A percentile compares a stretch with the other conserved stretches of the same genome.
Evolutionary conservation across 108 stramenopile genomes (phyloP).

Genomic region (Aureococcus anophagefferens): DNA sequence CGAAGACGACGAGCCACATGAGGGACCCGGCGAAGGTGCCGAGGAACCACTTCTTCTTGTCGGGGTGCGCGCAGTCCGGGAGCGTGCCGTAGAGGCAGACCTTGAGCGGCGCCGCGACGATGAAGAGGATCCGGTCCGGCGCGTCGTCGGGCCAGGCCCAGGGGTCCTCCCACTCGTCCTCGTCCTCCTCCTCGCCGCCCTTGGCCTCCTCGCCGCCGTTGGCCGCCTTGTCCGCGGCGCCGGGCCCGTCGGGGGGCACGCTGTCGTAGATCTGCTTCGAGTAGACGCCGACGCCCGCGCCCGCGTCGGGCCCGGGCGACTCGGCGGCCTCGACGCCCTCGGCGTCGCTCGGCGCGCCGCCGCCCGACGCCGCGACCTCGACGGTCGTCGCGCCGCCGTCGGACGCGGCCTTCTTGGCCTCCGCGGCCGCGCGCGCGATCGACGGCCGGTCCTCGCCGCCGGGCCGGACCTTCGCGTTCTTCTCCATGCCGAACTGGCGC

Average conservation of each 20-base stretch:
- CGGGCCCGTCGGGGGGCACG: neutral
- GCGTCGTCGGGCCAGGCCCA: conserved; percentile 7
- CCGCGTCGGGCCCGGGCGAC: too few relatives aligned
- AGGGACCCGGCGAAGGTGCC: conserved; percentile 37
- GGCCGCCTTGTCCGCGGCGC: neutral
- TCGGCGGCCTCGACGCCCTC: neutral
- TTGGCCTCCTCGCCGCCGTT: neutral
- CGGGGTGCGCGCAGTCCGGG: conserved; percentile 12
- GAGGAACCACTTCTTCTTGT: conserved; percentile 21
- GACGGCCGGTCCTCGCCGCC: neutral
- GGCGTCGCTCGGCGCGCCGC: neutral
- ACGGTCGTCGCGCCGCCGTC: too few relatives aligned
- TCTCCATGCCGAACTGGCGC: neutral
- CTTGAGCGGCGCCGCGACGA: neutral
- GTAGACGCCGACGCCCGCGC: too few relatives aligned
- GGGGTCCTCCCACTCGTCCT: conserved; percentile 14
- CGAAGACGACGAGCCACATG: conserved; percentile 33
- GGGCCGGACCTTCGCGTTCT: neutral
- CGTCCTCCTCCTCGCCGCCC: conserved; percentile 23
- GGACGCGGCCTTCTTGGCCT: too few relatives aligned
- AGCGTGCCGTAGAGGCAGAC: neutral
- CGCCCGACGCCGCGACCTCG: neutral
- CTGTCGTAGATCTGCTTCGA: neutral
- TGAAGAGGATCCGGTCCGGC: conserved; percentile 1
- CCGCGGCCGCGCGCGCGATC: too few relatives aligned